These are phyloP conservation scores for Aurifilum marmelostoma DNA, from an alignment of 2,329 filamentous ascomycete genomes.

Conservation along the genomic window DNA sequence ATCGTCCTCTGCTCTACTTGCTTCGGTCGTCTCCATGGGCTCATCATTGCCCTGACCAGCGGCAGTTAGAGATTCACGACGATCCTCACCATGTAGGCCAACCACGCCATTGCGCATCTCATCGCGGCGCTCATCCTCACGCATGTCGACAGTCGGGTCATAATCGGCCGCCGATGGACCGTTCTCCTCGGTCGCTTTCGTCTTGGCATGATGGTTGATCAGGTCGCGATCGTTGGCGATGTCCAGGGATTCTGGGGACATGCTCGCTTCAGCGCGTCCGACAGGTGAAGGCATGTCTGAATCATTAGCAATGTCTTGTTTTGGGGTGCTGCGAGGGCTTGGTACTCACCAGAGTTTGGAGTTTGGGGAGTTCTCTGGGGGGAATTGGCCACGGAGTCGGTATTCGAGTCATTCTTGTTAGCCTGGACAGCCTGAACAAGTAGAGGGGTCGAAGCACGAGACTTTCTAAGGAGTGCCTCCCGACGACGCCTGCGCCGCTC, in stretches of 20 bases:
- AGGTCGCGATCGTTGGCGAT: slow-evolving; percentile 70
- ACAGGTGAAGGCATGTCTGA: slow-evolving; percentile 40
- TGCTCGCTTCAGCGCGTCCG: slow-evolving; percentile 46
- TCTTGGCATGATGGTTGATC: slow-evolving; percentile 60
- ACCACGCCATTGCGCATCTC: slow-evolving; percentile 64
- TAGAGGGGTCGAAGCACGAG: slow-evolving; percentile 73
- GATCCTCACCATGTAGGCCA: slow-evolving; percentile 51
- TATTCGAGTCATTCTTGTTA: slow-evolving; percentile 59
- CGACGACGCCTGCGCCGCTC: slow-evolving; percentile 83
- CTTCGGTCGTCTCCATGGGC: slow-evolving; percentile 38
- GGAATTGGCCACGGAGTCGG: slow-evolving; percentile 53
- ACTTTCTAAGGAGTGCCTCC: slow-evolving; percentile 84
- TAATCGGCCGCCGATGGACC: slow-evolving; percentile 92
- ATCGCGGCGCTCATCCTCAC: slow-evolving; percentile 76
- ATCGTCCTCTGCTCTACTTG: slow-evolving; percentile 59
- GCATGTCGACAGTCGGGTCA: slow-evolving; percentile 85
- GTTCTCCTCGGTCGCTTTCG: slow-evolving; percentile 56
- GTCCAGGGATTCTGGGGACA: slow-evolving; percentile 63
- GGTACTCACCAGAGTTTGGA: slow-evolving; percentile 51
- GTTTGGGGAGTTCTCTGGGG: slow-evolving; percentile 45
- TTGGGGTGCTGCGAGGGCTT: not conserved
- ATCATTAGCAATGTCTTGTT: slow-evolving; percentile 13
- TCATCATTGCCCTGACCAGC: slow-evolving; percentile 35
- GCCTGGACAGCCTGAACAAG: slow-evolving; percentile 74
- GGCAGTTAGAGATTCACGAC: slow-evolving; percentile 30